Base-by-base conservation (phyloP, 345 rosid genomes). In the Hibiscus mutabilis region DNA sequence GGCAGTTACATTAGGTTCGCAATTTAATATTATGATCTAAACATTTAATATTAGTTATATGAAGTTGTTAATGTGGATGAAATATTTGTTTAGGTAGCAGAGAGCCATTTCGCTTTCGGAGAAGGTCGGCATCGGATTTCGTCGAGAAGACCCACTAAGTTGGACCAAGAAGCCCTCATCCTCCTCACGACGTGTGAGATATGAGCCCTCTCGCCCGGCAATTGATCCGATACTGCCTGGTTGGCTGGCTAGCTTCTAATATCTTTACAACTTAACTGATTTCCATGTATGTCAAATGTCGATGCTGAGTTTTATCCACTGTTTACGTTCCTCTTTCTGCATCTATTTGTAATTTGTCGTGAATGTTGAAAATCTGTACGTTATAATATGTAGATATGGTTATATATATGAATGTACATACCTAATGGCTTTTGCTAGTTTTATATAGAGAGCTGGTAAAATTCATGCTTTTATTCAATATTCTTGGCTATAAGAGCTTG, bases 101-200 rank as follows among this genome's bases (percentile, higher is more conserved):
- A 80, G 97, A 89, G 79, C 67, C 90, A 29, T 85, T 80, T 73
- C 84, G 92, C 72, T 95, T 90, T 80, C 86, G 97, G 60, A 86
- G 97, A 73, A 75, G 82, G 74, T 95, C 97, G 10, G 75, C 88
- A 10, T 89, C 97, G 57, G 97, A 95, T 24, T 88, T 89, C 0
- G 79, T 80, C 66, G 93, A 91, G 80, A 88, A 86, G 88, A 74
- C 75, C 49, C 76, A 78, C 44, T 91, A 78, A 84, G 84, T 11
- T 86, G 83, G 92, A 87, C 81, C 86, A 78, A 72, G 91, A 80
- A 82, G 80, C 84, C 73, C 93, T 85, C n/a, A 82, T 89, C 71
- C 97, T 95, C 80, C 97, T 86, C 80, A 81, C 84, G 85, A 89
- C 88, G 75, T 86, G 83, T 92, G 97, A 95, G 65, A 76, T 82